Conservation (phyloP, 2,329 filamentous ascomycete species). For the Metarhizium humberi region DNA sequence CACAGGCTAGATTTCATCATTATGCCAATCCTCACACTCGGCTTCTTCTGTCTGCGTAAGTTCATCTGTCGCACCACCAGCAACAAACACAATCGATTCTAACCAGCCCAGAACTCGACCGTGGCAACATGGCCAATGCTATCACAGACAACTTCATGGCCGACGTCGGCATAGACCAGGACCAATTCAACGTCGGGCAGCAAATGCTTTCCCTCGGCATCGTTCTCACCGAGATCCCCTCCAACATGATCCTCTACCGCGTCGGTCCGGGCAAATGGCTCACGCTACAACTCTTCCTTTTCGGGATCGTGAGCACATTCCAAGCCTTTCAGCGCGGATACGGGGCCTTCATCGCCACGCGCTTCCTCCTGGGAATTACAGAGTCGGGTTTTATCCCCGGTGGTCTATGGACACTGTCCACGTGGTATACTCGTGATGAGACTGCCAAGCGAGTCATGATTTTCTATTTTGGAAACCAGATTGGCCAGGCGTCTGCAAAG, state of each 20-base stretch:
- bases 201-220: conserved; percentile 42
- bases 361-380: conserved; percentile 42
- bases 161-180: conserved; percentile 39
- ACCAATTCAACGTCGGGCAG: conserved; percentile 43
- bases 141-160: conserved; percentile 38
- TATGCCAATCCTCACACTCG: conserved; percentile 31
- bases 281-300: conserved; percentile 42
- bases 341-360: conserved; percentile 36
- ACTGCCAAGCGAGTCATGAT: conserved; percentile 42
- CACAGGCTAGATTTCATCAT: conserved; percentile 29
- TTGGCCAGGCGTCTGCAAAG: conserved; percentile 29
- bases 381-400: conserved; percentile 49
- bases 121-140: conserved; percentile 36
- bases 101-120: conserved; percentile 23
- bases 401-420: conserved; percentile 39
- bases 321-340: conserved; percentile 42
- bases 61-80: neutral
- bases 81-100: neutral
- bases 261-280: conserved; percentile 41
- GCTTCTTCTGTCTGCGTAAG: conserved; percentile 33
- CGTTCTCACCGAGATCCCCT: conserved; percentile 32
- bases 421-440: conserved; percentile 45
- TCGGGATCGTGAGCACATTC: conserved; percentile 43
- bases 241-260: conserved; percentile 25
- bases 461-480: conserved; percentile 47